Conservation (phyloP, 441 rosid species). For the Pelargonium fulgidum region DNA sequence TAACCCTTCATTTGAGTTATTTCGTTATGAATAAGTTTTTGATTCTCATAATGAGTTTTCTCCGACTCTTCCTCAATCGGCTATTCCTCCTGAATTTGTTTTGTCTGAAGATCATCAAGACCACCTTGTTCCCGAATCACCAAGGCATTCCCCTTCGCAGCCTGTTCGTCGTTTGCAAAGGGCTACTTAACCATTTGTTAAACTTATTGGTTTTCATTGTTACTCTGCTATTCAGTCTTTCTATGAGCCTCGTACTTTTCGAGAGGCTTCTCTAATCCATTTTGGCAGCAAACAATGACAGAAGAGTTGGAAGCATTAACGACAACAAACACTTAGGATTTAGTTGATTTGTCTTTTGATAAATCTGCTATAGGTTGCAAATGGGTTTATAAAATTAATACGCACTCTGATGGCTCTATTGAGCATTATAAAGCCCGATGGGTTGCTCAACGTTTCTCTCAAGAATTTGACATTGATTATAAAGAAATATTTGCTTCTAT, state of each 20-base stretch:
- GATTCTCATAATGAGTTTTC: background rate
- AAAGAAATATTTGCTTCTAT: background rate
- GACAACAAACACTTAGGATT: background rate
- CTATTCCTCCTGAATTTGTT: background rate
- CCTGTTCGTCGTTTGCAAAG: background rate
- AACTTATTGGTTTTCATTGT: background rate
- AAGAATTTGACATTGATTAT: background rate
- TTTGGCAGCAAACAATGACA: conserved; percentile 4
- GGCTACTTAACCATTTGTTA: background rate
- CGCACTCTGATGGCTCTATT: background rate
- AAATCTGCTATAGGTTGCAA: background rate
- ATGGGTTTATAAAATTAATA: background rate
- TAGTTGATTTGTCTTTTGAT: background rate
- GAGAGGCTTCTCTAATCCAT: background rate
- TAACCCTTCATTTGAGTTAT: background rate
- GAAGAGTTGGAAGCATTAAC: background rate
- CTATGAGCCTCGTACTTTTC: background rate
- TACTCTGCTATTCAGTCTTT: background rate
- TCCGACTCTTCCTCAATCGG: no score
- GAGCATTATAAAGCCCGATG: no score
- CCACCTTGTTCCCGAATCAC: background rate
- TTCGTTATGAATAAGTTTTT: background rate
- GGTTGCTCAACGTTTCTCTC: background rate
- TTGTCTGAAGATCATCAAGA: background rate
- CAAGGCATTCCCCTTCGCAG: no score